These are phyloP conservation scores for Calycina herbarum DNA, from an alignment of 2,329 filamentous ascomycete genomes.

Conservation along the genomic window DNA sequence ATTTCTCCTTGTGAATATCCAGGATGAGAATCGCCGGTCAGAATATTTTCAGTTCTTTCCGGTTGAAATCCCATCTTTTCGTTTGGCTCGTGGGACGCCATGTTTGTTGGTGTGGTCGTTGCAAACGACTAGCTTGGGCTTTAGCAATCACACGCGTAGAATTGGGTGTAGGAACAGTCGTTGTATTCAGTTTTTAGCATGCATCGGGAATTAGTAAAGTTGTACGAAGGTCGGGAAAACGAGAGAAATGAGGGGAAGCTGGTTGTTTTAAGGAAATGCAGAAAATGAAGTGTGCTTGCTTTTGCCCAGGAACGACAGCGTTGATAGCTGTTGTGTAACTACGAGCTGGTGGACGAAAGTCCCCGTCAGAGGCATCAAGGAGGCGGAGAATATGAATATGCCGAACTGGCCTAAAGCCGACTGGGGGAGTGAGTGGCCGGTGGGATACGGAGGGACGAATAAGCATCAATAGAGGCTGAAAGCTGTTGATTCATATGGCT, in stretches of 20 bases:
- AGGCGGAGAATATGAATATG: background rate
- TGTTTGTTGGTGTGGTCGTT: background rate
- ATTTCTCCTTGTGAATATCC: constrained; percentile 18
- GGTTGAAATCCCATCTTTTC: constrained; percentile 13
- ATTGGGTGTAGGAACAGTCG: background rate
- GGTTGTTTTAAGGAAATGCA: background rate
- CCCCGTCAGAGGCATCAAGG: background rate
- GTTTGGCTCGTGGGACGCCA: background rate
- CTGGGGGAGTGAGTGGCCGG: background rate
- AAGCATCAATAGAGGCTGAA: background rate
- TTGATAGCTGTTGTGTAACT: background rate
- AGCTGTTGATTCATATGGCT: background rate
- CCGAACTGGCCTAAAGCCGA: background rate
- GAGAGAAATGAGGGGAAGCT: background rate
- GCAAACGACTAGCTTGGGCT: background rate
- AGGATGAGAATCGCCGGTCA: constrained; percentile 9
- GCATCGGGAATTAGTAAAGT: background rate
- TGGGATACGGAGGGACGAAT: background rate
- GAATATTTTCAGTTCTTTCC: constrained; percentile 20
- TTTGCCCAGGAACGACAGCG: background rate
- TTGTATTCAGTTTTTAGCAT: background rate
- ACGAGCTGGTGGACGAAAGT: background rate
- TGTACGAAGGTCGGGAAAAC: background rate
- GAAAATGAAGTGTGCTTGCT: background rate
- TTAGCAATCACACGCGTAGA: background rate